Percentiles rank a stretch among this genome's conserved stretches.
Evolutionary conservation across 257 asterid genomes (phyloP).

Genomic region (Nemophila menziesii): DNA sequence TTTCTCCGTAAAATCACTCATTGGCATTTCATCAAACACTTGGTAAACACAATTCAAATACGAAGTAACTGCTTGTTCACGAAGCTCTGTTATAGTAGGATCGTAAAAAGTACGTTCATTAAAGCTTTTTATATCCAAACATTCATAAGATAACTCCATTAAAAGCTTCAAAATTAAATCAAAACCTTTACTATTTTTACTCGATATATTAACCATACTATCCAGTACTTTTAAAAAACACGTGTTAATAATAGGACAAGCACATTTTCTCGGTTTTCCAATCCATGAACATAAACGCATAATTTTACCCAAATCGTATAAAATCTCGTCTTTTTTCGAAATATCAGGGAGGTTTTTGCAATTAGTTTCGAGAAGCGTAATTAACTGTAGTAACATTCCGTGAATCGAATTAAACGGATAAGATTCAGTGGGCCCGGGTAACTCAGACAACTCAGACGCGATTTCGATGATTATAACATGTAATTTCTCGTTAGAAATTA

Average conservation of each 20-base stretch:
- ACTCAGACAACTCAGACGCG: constrained; percentile 60
- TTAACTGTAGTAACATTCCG: constrained; percentile 79
- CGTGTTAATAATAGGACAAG: constrained; percentile 65
- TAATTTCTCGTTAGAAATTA: constrained; percentile 74
- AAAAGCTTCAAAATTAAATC: constrained; percentile 54
- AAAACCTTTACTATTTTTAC: constrained; percentile 35
- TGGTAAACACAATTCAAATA: constrained; percentile 67
- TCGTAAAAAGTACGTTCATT: constrained; percentile 39
- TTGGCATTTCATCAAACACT: constrained; percentile 46
- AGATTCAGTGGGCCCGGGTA: constrained; percentile 10
- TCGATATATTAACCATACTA: constrained; percentile 69
- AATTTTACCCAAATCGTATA: constrained; percentile 39
- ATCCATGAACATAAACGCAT: constrained; percentile 59
- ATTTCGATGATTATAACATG: constrained; percentile 46
- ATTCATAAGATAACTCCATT: constrained; percentile 60
- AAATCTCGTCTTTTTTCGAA: constrained; percentile 46
- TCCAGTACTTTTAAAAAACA: constrained; percentile 52
- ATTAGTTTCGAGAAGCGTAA: constrained; percentile 58
- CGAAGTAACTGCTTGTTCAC: constrained; percentile 78
- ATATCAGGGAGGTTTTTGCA: constrained; percentile 67
- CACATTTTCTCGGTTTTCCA: constrained; percentile 53
- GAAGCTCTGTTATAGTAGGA: constrained; percentile 73
- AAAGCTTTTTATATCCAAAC: constrained; percentile 44
- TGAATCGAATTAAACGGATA: constrained; percentile 64
- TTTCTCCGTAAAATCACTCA: constrained; percentile 46